Evolutionary conservation across 148 eudicot species (phyloP).

Genomic region (Fagopyrum esculentum): DNA sequence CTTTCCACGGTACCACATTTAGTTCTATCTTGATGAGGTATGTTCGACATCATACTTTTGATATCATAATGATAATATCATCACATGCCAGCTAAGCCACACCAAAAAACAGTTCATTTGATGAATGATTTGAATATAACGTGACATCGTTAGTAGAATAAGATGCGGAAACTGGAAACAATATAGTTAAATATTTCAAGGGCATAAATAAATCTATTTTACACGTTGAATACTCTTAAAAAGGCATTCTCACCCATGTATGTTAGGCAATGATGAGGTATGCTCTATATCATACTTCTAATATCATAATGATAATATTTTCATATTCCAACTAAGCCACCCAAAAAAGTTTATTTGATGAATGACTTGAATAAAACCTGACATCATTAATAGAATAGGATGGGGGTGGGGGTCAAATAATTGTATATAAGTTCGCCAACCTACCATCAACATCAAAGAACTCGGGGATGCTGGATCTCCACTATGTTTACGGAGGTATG

Average conservation of each 20-base stretch:
- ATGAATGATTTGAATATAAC: background rate
- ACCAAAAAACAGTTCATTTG: background rate
- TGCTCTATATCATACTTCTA: background rate
- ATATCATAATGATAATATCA: background rate
- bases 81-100: background rate
- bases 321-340: too few species aligned
- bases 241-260: background rate
- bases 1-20: background rate
- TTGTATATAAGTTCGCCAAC: slow-evolving; percentile 12
- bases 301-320: too few species aligned
- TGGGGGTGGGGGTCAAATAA: background rate
- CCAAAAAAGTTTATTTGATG: too few species aligned
- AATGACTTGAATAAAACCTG: too few species aligned
- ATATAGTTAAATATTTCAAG: background rate
- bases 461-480: slow-evolving; percentile 18
- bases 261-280: background rate
- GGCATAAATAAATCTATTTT: background rate
- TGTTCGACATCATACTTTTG: background rate
- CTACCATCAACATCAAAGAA: slow-evolving; percentile 80
- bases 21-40: background rate
- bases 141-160: background rate
- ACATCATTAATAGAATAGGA: too few species aligned
- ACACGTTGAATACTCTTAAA: background rate
- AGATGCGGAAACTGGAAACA: background rate
- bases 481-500: slow-evolving; percentile 51